Percentiles rank a stretch among this genome's conserved stretches.
Conservation (phyloP, 2,329 filamentous ascomycete species). For the Aureobasidium sp. region DNA sequence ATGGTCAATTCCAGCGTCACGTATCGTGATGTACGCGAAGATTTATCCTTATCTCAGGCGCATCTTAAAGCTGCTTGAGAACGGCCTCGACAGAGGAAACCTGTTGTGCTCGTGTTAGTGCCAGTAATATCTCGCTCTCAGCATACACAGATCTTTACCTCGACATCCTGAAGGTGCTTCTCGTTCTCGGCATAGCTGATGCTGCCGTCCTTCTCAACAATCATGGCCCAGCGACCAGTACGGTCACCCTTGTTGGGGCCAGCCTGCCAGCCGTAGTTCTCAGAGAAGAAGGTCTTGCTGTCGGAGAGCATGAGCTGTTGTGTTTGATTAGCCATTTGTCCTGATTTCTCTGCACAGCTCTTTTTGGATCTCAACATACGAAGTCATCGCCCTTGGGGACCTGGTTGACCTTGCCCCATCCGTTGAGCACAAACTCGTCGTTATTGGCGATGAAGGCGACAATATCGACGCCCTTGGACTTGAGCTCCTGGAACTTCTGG, state of each 20-base stretch:
- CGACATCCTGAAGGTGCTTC: constrained; percentile 43
- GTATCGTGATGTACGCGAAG: neutral
- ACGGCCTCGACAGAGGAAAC: constrained; percentile 44
- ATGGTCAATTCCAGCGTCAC: neutral
- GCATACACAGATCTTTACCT: constrained; percentile 29
- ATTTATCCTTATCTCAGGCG: neutral
- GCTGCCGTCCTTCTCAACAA: constrained; percentile 73
- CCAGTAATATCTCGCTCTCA: neutral
- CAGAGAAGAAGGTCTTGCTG: constrained; percentile 54
- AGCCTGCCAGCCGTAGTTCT: constrained; percentile 68
- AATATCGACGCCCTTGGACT: constrained; percentile 73
- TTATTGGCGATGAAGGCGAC: constrained; percentile 78
- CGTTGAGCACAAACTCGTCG: constrained; percentile 76
- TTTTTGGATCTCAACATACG: neutral
- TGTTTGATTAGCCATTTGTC: too few relatives aligned
- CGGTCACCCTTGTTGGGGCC: constrained; percentile 53
- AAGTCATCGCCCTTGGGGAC: constrained; percentile 63
- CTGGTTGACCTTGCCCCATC: constrained; percentile 68
- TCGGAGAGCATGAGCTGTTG: constrained; percentile 65
- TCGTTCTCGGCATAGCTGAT: constrained; percentile 75
- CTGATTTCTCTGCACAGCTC: too few relatives aligned
- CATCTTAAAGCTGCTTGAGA: constrained; percentile 40
- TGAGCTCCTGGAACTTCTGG: constrained; percentile 61
- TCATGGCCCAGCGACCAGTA: constrained; percentile 71
- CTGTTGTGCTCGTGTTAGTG: constrained; percentile 31